Percentiles rank a stretch among this genome's conserved stretches.
Evolutionary conservation across 306 rosid species (phyloP).

Genomic region (Sechiopsis laciniata): DNA sequence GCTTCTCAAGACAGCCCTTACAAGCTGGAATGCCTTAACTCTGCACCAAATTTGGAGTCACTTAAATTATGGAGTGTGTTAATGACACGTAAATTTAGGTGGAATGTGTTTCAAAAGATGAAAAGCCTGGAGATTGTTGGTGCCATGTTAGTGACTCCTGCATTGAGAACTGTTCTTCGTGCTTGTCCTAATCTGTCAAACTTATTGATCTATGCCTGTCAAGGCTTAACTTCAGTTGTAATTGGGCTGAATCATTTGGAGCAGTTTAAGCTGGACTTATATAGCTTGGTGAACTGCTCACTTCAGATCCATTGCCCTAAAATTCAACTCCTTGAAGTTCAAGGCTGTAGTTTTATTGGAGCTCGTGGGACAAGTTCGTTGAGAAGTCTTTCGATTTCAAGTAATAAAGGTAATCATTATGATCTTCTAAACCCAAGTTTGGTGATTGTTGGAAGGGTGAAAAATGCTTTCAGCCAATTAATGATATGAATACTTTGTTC

Average conservation of each 20-base stretch:
- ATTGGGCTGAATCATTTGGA: conserved; percentile 55
- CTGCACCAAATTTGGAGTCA: conserved; percentile 60
- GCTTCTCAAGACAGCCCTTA: conserved; percentile 44
- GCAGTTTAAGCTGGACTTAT: conserved; percentile 78
- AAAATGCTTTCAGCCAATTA: too few species aligned
- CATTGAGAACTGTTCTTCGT: conserved; percentile 41
- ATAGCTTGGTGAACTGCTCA: conserved; percentile 65
- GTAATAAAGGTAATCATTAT: conserved; percentile 49
- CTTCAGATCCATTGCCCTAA: conserved; percentile 55
- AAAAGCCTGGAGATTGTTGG: conserved; percentile 76
- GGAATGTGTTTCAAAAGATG: conserved; percentile 66
- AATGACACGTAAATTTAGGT: conserved; percentile 52
- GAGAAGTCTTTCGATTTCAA: conserved; percentile 65
- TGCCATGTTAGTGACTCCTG: conserved; percentile 58
- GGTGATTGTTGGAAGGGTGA: too few species aligned
- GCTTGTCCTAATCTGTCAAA: conserved; percentile 61
- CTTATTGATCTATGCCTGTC: conserved; percentile 72
- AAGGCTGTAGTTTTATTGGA: conserved; percentile 90
- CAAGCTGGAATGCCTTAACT: conserved; percentile 55
- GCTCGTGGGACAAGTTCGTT: conserved; percentile 52
- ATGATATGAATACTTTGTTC: too few species aligned
- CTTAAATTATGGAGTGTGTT: conserved; percentile 88
- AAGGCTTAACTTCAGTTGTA: conserved; percentile 56
- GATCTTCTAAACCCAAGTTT: not conserved
- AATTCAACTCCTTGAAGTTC: conserved; percentile 76